Conservation (phyloP, 768 basidiomycete genomes). For the Russula foetens region DNA sequence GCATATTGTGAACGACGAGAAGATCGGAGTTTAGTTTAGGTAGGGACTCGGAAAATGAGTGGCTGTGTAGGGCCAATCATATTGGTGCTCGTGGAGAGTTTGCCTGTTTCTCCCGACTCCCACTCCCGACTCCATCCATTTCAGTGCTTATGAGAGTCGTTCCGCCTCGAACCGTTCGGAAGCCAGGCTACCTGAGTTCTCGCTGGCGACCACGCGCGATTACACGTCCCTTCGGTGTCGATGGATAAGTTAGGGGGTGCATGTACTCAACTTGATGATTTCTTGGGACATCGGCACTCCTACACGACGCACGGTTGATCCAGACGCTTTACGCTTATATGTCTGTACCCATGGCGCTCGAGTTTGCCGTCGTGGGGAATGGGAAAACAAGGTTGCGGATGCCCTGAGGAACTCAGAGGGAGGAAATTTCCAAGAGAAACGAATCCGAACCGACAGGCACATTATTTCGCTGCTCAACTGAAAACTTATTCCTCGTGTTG, state of each 20-base stretch:
- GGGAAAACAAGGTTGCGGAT: slow-evolving; percentile 47
- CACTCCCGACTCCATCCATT: no score
- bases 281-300: not conserved
- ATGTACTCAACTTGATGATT: slow-evolving; percentile 26
- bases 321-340: slow-evolving; percentile 38
- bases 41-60: not conserved
- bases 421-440: slow-evolving; percentile 39
- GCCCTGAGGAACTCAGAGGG: slow-evolving; percentile 45
- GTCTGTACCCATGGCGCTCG: slow-evolving; percentile 75
- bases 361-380: slow-evolving; percentile 73
- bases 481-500: not conserved
- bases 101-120: not conserved
- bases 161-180: not conserved
- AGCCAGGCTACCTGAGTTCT: slow-evolving; percentile 32
- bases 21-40: no score
- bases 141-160: not conserved
- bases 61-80: no score
- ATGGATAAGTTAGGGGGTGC: slow-evolving; percentile 45
- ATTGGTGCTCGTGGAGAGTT: no score
- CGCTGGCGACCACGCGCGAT: slow-evolving; percentile 36
- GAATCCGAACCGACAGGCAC: slow-evolving; percentile 15
- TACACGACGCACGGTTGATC: not conserved
- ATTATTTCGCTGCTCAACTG: not conserved
- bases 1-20: not conserved
- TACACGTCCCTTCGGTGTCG: slow-evolving; percentile 43